A percentile compares a stretch with the other conserved stretches of the same genome.
Evolutionary conservation across 352 stramenopile genomes (phyloP).

Genomic region (Achlya hypogyna): DNA sequence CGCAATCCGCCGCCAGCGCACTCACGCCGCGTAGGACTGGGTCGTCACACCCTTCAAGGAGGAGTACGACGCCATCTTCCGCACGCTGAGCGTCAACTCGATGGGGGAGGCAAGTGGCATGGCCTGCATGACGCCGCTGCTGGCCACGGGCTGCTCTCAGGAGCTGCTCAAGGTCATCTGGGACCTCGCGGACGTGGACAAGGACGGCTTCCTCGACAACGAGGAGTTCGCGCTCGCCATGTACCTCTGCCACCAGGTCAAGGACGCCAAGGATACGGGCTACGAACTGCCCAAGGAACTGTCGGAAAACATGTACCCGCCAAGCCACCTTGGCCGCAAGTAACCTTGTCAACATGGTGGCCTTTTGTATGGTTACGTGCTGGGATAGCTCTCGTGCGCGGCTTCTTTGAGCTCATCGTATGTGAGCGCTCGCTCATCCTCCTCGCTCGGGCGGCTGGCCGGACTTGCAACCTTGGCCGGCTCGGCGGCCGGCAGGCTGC

Average conservation of each 20-base stretch:
- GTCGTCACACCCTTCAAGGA: constrained; percentile 51
- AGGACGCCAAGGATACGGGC: constrained; percentile 33
- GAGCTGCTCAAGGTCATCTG: constrained; percentile 79
- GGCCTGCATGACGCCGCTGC: constrained; percentile 71
- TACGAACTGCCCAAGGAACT: constrained; percentile 57
- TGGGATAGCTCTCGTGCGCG: constrained; percentile 17
- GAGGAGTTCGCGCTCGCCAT: constrained; percentile 89
- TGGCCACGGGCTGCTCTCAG: constrained; percentile 49
- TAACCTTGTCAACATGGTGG: neutral
- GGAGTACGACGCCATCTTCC: constrained; percentile 81
- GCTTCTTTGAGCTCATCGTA: constrained; percentile 67
- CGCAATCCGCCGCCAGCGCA: too few relatives aligned
- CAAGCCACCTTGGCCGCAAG: constrained; percentile 22
- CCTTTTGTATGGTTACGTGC: neutral
- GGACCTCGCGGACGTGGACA: constrained; percentile 86
- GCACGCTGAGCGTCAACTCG: constrained; percentile 45
- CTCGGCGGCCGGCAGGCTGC: neutral
- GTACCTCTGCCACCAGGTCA: constrained; percentile 70
- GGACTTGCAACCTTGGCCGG: neutral
- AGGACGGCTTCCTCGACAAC: constrained; percentile 77
- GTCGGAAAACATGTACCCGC: constrained; percentile 42
- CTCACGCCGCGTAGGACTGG: constrained; percentile 60
- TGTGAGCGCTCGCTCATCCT: constrained; percentile 58
- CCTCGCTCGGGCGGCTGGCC: constrained; percentile 21
- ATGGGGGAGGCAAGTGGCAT: constrained; percentile 47